A percentile compares a stretch with the other conserved stretches of the same genome.
Evolutionary conservation across 176 grass and related monocot genomes (phyloP).

Genomic region (Hordeum vulgare): MorexV3_pseudomolecules_assembly NC_058518.1:455689209-455689708

Average conservation of each 20-base stretch:
- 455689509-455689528: constrained; percentile 16
- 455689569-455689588: constrained; percentile 91
- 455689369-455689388: constrained; percentile 96
- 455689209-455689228: constrained; percentile 2
- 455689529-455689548: constrained; percentile 85
- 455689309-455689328: constrained; percentile 75
- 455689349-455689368: constrained; percentile 94
- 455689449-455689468: not conserved
- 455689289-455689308: constrained; percentile 89
- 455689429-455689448: not conserved
- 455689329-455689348: constrained; percentile 99
- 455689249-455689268: not conserved
- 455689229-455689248: not conserved
- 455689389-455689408: constrained; percentile 62
- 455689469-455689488: not conserved
- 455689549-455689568: constrained; percentile 96
- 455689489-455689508: not conserved
- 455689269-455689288: constrained; percentile 18
- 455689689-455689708: constrained; percentile 87
- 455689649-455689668: constrained; percentile 87
- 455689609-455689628: constrained; percentile 90
- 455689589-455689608: constrained; percentile 97
- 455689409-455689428: constrained; percentile 19
- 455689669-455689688: constrained; percentile 90
- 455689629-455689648: constrained; percentile 92